A percentile compares a stretch with the other conserved stretches of the same genome.
These are phyloP conservation scores for Podospora appendiculata DNA, from an alignment of 495 filamentous ascomycete genomes.

Conservation along the genomic window DNA sequence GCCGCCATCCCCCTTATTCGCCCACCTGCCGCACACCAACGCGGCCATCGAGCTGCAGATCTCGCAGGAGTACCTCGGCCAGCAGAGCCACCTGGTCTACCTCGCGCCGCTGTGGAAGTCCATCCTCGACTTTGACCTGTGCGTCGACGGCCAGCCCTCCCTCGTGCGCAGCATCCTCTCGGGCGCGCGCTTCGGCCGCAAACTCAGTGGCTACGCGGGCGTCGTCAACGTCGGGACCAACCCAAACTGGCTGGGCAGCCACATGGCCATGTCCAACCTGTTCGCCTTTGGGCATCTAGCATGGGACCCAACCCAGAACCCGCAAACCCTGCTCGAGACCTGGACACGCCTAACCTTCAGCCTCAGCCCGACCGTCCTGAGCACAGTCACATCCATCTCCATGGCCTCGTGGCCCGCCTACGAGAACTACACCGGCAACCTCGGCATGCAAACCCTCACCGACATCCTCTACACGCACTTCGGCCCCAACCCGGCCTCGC, in stretches of 20 bases:
- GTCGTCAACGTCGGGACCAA: conserved; percentile 66
- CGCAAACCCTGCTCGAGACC: conserved; percentile 46
- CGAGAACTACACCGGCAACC: conserved; percentile 63
- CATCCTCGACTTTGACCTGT: conserved; percentile 58
- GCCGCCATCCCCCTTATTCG: conserved; percentile 60
- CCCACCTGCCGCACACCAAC: conserved; percentile 51
- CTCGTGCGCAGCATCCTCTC: conserved; percentile 51
- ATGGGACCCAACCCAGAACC: conserved; percentile 47
- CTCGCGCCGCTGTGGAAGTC: conserved; percentile 60
- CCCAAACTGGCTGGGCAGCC: conserved; percentile 59
- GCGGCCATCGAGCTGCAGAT: conserved; percentile 60
- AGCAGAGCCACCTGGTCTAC: conserved; percentile 63
- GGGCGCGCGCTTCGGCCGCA: conserved; percentile 50
- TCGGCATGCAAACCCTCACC: conserved; percentile 62
- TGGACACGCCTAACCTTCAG: conserved; percentile 64
- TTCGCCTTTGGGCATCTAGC: conserved; percentile 62
- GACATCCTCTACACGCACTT: conserved; percentile 62
- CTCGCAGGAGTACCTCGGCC: conserved; percentile 63
- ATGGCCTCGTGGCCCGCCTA: conserved; percentile 66
- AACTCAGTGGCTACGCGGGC: conserved; percentile 53
- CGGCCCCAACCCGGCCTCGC: conserved; percentile 57
- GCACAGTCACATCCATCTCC: conserved; percentile 54
- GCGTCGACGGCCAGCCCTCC: conserved; percentile 44
- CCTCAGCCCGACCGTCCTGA: conserved; percentile 40
- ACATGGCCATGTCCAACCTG: conserved; percentile 64